Evolutionary conservation across 2,329 filamentous ascomycete species (phyloP).

Genomic region (Paraphaeosphaeria minitans): DNA sequence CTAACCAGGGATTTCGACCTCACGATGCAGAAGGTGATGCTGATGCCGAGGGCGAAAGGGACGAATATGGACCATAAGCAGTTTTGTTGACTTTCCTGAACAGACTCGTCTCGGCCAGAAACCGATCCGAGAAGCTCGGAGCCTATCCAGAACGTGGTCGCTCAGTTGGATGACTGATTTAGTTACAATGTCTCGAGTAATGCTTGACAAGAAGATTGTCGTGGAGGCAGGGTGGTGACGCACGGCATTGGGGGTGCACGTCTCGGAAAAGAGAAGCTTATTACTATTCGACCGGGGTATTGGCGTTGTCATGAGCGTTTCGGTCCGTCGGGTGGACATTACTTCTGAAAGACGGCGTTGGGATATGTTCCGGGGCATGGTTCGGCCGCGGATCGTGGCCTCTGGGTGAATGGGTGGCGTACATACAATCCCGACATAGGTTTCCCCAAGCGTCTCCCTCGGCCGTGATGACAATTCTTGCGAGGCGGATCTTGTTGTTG

Average conservation of each 20-base stretch:
- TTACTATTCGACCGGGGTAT: not conserved
- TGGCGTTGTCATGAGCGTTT: slow-evolving; percentile 16
- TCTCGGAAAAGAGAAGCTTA: not conserved
- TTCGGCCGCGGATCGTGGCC: slow-evolving; percentile 43
- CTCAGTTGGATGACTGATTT: not conserved
- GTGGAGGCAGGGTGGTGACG: not conserved
- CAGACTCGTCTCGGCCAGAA: not conserved
- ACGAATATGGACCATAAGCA: slow-evolving; percentile 43
- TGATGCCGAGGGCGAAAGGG: slow-evolving; percentile 48
- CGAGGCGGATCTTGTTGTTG: not conserved
- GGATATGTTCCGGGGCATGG: slow-evolving; percentile 24
- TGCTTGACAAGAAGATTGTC: not conserved
- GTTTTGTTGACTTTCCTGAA: not conserved
- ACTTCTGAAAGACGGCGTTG: slow-evolving; percentile 29
- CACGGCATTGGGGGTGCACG: not conserved
- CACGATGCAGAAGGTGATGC: slow-evolving; percentile 45
- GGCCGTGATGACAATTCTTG: slow-evolving; percentile 1
- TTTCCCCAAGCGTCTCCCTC: not conserved
- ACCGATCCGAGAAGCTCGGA: not conserved
- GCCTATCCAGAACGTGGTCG: not conserved
- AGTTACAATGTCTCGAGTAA: not conserved
- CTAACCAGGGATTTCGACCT: slow-evolving; percentile 43
- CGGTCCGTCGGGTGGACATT: slow-evolving; percentile 8
- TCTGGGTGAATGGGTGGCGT: slow-evolving; percentile 29
- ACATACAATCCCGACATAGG: slow-evolving; percentile 25